A percentile compares a stretch with the other conserved stretches of the same genome.
Evolutionary conservation across 1,139 yeast genomes (phyloP).

Genomic region (Protomyces inundatus): DNA sequence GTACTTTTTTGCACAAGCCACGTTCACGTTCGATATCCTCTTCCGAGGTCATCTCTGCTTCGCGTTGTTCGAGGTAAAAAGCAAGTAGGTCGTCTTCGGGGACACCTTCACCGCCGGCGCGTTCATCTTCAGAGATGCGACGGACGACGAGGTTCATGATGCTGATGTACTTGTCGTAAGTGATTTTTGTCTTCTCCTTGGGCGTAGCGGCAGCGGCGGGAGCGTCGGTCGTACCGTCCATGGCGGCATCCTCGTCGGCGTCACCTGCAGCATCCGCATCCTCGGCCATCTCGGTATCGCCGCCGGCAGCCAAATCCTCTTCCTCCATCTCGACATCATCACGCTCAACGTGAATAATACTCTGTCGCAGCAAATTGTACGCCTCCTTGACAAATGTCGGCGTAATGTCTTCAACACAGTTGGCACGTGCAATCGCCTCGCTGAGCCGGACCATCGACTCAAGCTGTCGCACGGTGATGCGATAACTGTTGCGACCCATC

Average conservation of each 20-base stretch:
- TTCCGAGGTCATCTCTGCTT: slow-evolving; percentile 64
- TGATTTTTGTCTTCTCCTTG: slow-evolving; percentile 50
- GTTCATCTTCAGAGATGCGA: slow-evolving; percentile 52
- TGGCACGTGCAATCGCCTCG: slow-evolving; percentile 96
- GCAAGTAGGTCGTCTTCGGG: slow-evolving; percentile 66
- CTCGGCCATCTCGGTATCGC: slow-evolving; percentile 35
- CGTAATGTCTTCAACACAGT: slow-evolving; percentile 84
- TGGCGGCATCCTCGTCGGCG: slow-evolving; percentile 28
- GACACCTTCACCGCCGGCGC: slow-evolving; percentile 60
- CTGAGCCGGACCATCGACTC: slow-evolving; percentile 87
- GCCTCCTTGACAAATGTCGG: slow-evolving; percentile 92
- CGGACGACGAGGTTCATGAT: slow-evolving; percentile 78
- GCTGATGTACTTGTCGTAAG: slow-evolving; percentile 79
- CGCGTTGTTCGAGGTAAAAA: slow-evolving; percentile 75
- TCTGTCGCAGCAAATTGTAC: slow-evolving; percentile 78
- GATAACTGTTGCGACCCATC: slow-evolving; percentile 71
- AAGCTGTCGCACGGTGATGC: slow-evolving; percentile 94
- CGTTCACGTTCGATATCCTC: slow-evolving; percentile 68
- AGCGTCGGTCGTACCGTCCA: slow-evolving; percentile 10
- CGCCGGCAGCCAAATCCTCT: slow-evolving; percentile 40
- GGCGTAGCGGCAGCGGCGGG: slow-evolving; percentile 27
- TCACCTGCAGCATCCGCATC: slow-evolving; percentile 27
- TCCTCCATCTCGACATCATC: slow-evolving; percentile 87
- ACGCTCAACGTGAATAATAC: slow-evolving; percentile 88
- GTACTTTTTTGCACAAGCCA: slow-evolving; percentile 68